These are phyloP conservation scores for Naganishia liquefaciens DNA, from an alignment of 1,284 basidiomycete species.

Conservation along the genomic window DNA sequence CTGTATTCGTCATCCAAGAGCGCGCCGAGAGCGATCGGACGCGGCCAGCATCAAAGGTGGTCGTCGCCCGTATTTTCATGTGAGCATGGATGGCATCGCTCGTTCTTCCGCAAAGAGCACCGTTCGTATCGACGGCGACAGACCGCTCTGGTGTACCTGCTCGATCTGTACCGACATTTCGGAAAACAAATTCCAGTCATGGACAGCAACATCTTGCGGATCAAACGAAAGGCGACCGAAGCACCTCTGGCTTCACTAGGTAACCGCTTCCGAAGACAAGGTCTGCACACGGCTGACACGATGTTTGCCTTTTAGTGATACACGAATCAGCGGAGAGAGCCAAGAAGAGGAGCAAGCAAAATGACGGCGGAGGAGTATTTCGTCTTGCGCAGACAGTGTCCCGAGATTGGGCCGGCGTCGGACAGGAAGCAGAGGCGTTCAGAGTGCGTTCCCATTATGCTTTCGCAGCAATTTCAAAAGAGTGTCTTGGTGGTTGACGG, in stretches of 20 bases:
- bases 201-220: constrained; percentile 48
- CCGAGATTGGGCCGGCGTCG: constrained; percentile 50
- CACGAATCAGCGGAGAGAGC: constrained; percentile 37
- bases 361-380: constrained; percentile 47
- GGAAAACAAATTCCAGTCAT: background rate
- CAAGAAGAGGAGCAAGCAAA: constrained; percentile 36
- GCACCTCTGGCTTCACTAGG: constrained; percentile 51
- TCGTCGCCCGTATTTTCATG: no score
- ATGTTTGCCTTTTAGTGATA: constrained; percentile 43
- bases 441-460: constrained; percentile 42
- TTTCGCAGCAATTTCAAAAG: background rate
- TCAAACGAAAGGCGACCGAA: constrained; percentile 55
- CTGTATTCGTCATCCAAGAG: no score
- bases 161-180: background rate
- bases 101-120: no score
- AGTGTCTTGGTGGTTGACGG: no score
- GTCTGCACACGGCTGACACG: background rate
- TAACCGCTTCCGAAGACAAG: constrained; percentile 20
- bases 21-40: no score
- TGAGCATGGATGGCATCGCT: no score
- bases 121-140: no score
- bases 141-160: background rate
- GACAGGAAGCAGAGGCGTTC: constrained; percentile 47
- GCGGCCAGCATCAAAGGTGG: no score
- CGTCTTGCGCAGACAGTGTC: constrained; percentile 54